phyloP scores from a whole-genome alignment of 768 basidiomycete genomes.

The Pleurotus djamor region DNA sequence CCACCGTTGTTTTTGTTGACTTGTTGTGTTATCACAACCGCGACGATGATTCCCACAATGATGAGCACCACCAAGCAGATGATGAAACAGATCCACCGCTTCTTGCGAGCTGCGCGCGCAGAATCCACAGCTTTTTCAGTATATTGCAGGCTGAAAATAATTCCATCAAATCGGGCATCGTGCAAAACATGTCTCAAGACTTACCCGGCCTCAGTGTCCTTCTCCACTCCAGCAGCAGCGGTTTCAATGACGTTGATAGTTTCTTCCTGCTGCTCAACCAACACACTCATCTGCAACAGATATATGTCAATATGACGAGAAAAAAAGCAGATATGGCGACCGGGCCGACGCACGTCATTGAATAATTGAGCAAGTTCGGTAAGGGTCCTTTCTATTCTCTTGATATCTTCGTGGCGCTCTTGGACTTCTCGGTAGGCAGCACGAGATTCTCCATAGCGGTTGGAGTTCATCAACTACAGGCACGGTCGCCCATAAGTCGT shows the following conservation, averaged over 20 bases:
- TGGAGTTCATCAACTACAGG: slow-evolving; percentile 78
- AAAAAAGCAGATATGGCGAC: neutral
- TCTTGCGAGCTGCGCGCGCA: slow-evolving; percentile 87
- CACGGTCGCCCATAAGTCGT: neutral
- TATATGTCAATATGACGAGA: slow-evolving; percentile 2
- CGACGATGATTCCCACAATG: slow-evolving; percentile 62
- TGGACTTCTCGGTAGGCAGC: slow-evolving; percentile 97
- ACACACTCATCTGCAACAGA: slow-evolving; percentile 75
- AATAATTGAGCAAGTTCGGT: slow-evolving; percentile 94
- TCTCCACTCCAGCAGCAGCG: slow-evolving; percentile 70
- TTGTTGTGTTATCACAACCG: slow-evolving; percentile 48
- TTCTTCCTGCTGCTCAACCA: slow-evolving; percentile 95
- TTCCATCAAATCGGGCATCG: neutral
- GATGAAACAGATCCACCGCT: slow-evolving; percentile 96
- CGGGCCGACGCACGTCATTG: slow-evolving; percentile 71
- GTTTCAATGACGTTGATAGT: slow-evolving; percentile 80
- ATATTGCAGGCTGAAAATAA: slow-evolving; percentile 60
- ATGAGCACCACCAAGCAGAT: slow-evolving; percentile 65
- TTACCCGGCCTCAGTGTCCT: slow-evolving; percentile 85
- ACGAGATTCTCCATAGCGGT: slow-evolving; percentile 86
- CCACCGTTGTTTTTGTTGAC: slow-evolving; percentile 29
- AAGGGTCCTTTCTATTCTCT: slow-evolving; percentile 91
- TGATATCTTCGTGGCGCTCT: slow-evolving; percentile 93
- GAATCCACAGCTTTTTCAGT: slow-evolving; percentile 85
- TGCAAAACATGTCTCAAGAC: slow-evolving; percentile 14